Evolutionary conservation across 805 yeast genomes (phyloP).

Genomic region (Zygoascus tannicola): DNA sequence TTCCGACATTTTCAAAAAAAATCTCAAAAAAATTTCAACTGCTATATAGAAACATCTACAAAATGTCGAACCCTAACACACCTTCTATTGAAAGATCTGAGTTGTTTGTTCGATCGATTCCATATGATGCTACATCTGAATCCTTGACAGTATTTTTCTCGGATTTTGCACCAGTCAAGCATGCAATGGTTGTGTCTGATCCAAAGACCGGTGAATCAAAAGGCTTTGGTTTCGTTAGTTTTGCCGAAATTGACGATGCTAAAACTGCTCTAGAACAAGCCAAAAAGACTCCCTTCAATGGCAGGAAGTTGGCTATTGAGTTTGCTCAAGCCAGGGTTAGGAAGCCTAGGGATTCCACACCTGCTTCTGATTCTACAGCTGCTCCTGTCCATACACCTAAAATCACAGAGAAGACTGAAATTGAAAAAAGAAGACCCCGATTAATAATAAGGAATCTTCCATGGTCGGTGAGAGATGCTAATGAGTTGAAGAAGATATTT

Average conservation of each 20-base stretch:
- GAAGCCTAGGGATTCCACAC: constrained; percentile 23
- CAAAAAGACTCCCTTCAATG: constrained; percentile 56
- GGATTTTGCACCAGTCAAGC: constrained; percentile 88
- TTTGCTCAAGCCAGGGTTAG: constrained; percentile 90
- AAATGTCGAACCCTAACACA: too few relatives aligned
- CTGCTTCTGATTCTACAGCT: constrained; percentile 11
- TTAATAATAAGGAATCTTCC: constrained; percentile 87
- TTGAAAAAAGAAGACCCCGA: constrained; percentile 77
- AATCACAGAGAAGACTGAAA: constrained; percentile 21
- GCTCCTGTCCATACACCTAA: too few relatives aligned
- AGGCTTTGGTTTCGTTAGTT: constrained; percentile 95
- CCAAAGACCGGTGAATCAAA: constrained; percentile 62
- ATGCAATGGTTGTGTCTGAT: constrained; percentile 80
- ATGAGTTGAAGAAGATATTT: constrained; percentile 59
- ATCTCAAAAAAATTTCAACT: too few relatives aligned
- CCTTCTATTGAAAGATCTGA: too few relatives aligned
- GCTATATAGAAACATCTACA: neutral
- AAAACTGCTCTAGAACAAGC: constrained; percentile 59
- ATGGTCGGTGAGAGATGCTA: constrained; percentile 84
- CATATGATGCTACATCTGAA: constrained; percentile 71
- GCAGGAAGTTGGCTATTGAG: constrained; percentile 63
- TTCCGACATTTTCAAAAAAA: neutral
- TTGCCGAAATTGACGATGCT: constrained; percentile 78
- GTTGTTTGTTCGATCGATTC: constrained; percentile 79
- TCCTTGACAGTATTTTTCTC: constrained; percentile 79